Conservation (phyloP, 2,329 filamentous ascomycete genomes). For the Arthroderma uncinatum region DNA sequence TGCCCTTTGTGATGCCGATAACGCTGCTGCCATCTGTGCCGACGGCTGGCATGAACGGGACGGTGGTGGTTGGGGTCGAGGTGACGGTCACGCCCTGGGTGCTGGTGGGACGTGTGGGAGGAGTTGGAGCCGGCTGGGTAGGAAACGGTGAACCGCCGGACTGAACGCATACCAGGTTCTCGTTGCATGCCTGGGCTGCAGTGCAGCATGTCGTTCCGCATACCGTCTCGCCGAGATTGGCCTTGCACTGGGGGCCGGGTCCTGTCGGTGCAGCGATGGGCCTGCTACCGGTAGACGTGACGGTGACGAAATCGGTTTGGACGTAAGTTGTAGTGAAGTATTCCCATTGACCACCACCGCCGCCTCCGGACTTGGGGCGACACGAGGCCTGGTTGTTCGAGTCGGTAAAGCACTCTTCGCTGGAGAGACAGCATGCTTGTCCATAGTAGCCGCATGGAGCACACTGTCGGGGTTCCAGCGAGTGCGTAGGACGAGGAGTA, state of each 20-base stretch:
- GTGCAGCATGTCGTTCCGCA: constrained; percentile 39
- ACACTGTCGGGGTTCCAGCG: constrained; percentile 27
- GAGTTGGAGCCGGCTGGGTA: constrained; percentile 26
- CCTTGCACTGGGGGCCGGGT: constrained; percentile 35
- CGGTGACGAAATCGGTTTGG: constrained; percentile 43
- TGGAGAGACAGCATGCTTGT: constrained; percentile 40
- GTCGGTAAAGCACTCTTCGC: constrained; percentile 42
- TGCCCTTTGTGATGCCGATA: constrained; percentile 23
- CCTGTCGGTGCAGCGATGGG: constrained; percentile 20
- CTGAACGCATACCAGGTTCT: constrained; percentile 28
- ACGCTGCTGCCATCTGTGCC: constrained; percentile 32
- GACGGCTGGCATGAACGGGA: constrained; percentile 37
- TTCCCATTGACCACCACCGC: constrained; percentile 43
- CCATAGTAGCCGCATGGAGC: constrained; percentile 43
- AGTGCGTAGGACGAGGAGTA: constrained; percentile 14
- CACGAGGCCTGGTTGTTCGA: constrained; percentile 40
- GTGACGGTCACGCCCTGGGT: constrained; percentile 35
- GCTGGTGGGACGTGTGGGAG: constrained; percentile 37
- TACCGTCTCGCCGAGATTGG: constrained; percentile 32
- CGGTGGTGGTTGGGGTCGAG: constrained; percentile 32
- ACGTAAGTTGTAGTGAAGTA: constrained; percentile 48
- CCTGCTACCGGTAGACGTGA: constrained; percentile 45
- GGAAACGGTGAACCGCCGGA: constrained; percentile 32
- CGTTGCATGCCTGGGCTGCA: constrained; percentile 34
- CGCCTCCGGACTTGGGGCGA: constrained; percentile 18